Base-by-base conservation (phyloP, 2,329 filamentous ascomycete genomes). In the Sporothrix euskadiensis region DNA sequence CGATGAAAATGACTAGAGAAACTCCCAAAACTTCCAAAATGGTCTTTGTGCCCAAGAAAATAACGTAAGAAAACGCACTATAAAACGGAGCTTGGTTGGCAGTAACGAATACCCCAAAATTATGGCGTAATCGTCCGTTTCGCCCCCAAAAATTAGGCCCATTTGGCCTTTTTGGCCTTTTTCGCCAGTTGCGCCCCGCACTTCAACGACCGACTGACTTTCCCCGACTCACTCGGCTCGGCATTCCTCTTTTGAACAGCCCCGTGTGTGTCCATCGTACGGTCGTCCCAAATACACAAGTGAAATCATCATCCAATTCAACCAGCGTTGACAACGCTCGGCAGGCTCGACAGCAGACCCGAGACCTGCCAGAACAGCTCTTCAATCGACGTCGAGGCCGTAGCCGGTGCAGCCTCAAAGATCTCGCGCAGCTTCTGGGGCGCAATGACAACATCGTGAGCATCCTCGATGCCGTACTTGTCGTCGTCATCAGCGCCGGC, bases 311-410 rank as follows among this genome's bases (percentile, higher is more conserved):
- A 8, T 35, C 35, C 8, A 8, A 35, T 35, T 56, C 41, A 72
- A 1, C 71, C 68, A 0, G 68, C 71, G 7, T 66, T 71, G 16
- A 75, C 72, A 4, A 75, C 47, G 63, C 59, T 71, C 66, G 74
- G 72, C 72, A 74, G 63, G 22, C 74, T 73, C 30, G 88, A 86
- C 79, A 92, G 89, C 75, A 93, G 79, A 5, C 84, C 88, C 14
- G 91, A 87, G 54, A 95, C 90, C 80, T 90, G 88, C 80, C 91
- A 89, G 79, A 94, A 94, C 83, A 93, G 87, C 75, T 94, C 92
- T 80, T 91, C 89, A 30, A 94, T 88, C 12, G 91, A 88, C 30
- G 91, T 90, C 78, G 91, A 86, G 0, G 91, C 90, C 78, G 91
- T 92, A 3, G 90, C 87, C 1, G 90, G 89, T 1, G 89, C 89